Evolutionary conservation across 176 grass and related monocot species (phyloP).

Genomic region (Avena atlantica): DNA sequence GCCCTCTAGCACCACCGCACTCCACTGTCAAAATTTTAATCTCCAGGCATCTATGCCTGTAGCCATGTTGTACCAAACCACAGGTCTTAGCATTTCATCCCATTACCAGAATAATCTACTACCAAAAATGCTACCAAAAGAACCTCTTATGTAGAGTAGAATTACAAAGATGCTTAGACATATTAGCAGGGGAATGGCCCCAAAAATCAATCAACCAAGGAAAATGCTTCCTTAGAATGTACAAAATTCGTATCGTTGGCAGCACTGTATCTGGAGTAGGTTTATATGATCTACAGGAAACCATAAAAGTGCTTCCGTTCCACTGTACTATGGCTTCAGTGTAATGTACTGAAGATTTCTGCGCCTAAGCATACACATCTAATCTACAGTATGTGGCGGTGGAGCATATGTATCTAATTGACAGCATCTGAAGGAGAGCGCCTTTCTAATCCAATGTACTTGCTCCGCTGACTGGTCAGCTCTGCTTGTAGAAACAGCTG

Average conservation of each 20-base stretch:
- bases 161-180: neutral
- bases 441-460: neutral
- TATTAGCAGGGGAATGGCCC: neutral
- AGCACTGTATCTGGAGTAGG: neutral
- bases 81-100: neutral
- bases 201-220: neutral
- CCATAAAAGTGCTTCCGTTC: neutral
- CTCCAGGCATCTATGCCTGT: neutral
- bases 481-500: slow-evolving; percentile 22
- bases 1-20: neutral
- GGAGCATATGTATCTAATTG: neutral
- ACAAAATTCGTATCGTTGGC: neutral
- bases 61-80: neutral
- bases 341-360: neutral
- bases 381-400: neutral
- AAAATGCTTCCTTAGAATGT: neutral
- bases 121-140: neutral
- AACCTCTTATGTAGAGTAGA: neutral
- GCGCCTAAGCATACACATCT: neutral
- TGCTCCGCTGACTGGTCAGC: neutral
- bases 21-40: neutral
- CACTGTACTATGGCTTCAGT: neutral
- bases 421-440: slow-evolving; percentile 3
- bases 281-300: slow-evolving; percentile 13
- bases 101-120: neutral